Percentiles rank a stretch among this genome's conserved stretches.
These are phyloP conservation scores for Diaporthe helianthi DNA, from an alignment of 2,329 filamentous ascomycete genomes.

Conservation along the genomic window DNA sequence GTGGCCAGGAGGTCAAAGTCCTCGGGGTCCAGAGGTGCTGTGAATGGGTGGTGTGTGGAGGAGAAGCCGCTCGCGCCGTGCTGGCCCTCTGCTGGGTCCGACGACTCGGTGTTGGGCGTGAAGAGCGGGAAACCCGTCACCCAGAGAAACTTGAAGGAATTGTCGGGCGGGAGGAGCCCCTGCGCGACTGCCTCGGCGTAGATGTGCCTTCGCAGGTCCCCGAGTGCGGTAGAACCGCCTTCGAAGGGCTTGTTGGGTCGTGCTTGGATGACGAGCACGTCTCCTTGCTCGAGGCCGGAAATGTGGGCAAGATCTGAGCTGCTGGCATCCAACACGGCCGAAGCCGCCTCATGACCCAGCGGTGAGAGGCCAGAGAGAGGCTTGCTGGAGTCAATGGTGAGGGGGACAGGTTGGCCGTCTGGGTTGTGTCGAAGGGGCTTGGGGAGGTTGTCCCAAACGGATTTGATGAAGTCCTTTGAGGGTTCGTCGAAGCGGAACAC, in stretches of 20 bases:
- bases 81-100: conserved; percentile 70
- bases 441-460: conserved; percentile 58
- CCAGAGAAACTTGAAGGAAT: conserved; percentile 77
- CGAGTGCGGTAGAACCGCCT: conserved; percentile 76
- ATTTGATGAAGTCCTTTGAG: conserved; percentile 66
- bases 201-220: conserved; percentile 74
- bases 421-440: conserved; percentile 70
- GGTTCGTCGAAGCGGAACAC: conserved; percentile 66
- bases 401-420: conserved; percentile 80
- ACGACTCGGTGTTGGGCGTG: conserved; percentile 69
- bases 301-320: conserved; percentile 44
- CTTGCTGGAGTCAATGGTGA: conserved; percentile 75
- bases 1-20: conserved; percentile 79
- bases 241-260: conserved; percentile 68
- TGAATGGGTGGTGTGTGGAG: conserved; percentile 95
- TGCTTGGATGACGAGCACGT: conserved; percentile 83
- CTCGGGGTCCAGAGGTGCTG: conserved; percentile 74
- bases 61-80: conserved; percentile 81
- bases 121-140: conserved; percentile 93
- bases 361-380: conserved; percentile 80
- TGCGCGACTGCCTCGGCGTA: conserved; percentile 73
- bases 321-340: conserved; percentile 50
- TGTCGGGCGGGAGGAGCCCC: conserved; percentile 57
- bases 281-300: conserved; percentile 67
- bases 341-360: conserved; percentile 75